Conservation (phyloP, 148 eudicot species). For the Heliamphora exappendiculata region DNA sequence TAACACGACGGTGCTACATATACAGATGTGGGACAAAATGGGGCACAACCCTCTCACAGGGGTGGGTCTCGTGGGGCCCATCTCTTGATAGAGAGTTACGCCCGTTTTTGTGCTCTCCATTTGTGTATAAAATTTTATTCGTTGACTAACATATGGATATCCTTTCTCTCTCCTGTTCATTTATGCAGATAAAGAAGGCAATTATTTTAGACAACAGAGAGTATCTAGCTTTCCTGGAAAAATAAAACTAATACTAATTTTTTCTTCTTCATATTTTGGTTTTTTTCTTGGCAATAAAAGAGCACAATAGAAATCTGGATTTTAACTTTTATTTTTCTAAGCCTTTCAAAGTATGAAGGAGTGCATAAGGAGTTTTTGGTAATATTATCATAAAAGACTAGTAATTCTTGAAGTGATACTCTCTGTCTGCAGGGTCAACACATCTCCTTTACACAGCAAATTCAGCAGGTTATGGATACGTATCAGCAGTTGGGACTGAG, state of each 20-base stretch:
- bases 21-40: no score
- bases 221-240: neutral
- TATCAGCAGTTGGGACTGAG: conserved; percentile 55
- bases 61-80: no score
- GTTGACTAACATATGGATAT: no score
- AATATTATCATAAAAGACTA: neutral
- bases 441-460: conserved; percentile 76
- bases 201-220: neutral
- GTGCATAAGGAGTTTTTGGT: neutral
- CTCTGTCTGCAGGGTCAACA: conserved; percentile 88
- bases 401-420: neutral
- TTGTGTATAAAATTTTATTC: no score
- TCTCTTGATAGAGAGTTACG: no score
- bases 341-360: neutral
- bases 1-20: no score
- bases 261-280: neutral
- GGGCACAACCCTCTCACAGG: no score
- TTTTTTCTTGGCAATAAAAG: conserved; percentile 1
- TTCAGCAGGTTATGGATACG: conserved; percentile 75
- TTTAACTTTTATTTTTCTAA: neutral
- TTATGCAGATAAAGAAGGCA: neutral
- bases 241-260: neutral
- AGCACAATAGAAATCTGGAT: neutral
- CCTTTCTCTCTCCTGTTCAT: no score
- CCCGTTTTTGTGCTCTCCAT: no score